A percentile compares a stretch with the other conserved stretches of the same genome.
phyloP scores from a whole-genome alignment of 2,329 filamentous ascomycete genomes.

The Ophiocordyceps camponoti-leonardi region DNA sequence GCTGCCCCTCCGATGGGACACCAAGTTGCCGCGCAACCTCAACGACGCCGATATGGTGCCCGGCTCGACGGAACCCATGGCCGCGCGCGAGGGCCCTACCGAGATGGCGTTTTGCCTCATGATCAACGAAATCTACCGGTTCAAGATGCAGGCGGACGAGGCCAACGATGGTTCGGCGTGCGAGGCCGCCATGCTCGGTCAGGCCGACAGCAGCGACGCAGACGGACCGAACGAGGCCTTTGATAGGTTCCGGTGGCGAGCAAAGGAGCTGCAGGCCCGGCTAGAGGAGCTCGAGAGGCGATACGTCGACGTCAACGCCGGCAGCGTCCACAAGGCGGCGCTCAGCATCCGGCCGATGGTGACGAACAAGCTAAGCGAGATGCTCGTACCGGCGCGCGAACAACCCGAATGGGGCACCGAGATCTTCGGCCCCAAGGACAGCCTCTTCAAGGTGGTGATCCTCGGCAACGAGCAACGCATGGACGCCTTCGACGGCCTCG shows the following conservation, averaged over 20 bases:
- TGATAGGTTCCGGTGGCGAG: slow-evolving; percentile 22
- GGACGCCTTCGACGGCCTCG: slow-evolving; percentile 23
- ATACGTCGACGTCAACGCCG: slow-evolving; percentile 32
- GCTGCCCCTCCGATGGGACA: slow-evolving; percentile 36
- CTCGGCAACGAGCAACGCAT: slow-evolving; percentile 29
- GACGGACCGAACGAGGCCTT: slow-evolving; percentile 11
- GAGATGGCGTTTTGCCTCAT: slow-evolving; percentile 43
- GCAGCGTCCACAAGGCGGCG: slow-evolving; percentile 33
- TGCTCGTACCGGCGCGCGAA: slow-evolving; percentile 27
- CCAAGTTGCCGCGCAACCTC: slow-evolving; percentile 36
- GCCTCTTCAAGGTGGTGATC: slow-evolving; percentile 36
- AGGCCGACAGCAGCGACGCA: slow-evolving; percentile 12
- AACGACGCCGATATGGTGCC: slow-evolving; percentile 42
- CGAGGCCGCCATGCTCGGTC: slow-evolving; percentile 30
- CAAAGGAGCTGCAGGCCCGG: slow-evolving; percentile 23
- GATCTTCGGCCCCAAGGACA: slow-evolving; percentile 29
- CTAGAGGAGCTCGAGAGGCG: slow-evolving; percentile 28
- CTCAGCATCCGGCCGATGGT: slow-evolving; percentile 28
- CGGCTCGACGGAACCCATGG: slow-evolving; percentile 30
- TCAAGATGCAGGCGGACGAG: slow-evolving; percentile 26
- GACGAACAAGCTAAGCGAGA: slow-evolving; percentile 28
- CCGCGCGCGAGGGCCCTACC: slow-evolving; percentile 36
- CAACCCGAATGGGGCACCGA: slow-evolving; percentile 32
- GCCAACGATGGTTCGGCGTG: slow-evolving; percentile 25
- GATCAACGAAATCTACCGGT: slow-evolving; percentile 29